These are phyloP conservation scores for Closterium sp. DNA, from an alignment of 139 green algal genomes.

Conservation along the genomic window DNA sequence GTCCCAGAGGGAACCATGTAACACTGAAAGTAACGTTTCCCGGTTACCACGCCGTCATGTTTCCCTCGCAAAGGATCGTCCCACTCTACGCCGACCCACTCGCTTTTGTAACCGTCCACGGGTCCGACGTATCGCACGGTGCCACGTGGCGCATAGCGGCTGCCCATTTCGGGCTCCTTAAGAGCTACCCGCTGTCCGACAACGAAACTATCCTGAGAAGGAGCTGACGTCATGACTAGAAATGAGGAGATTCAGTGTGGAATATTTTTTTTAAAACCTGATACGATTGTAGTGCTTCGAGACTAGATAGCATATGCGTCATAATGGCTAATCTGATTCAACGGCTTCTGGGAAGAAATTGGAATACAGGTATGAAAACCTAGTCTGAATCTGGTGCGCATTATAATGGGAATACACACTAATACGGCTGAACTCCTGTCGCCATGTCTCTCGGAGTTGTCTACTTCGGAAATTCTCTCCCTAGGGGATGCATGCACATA, in stretches of 20 bases:
- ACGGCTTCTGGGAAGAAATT: no score
- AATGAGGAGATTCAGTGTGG: neutral
- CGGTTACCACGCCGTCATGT: constrained; percentile 46
- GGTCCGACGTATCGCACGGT: constrained; percentile 52
- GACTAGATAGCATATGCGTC: no score
- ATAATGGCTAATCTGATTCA: no score
- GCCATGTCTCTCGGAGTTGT: neutral
- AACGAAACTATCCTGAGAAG: neutral
- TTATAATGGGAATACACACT: no score
- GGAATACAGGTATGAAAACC: no score
- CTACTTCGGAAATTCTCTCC: no score
- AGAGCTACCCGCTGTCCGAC: constrained; percentile 7
- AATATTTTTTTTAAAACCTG: neutral
- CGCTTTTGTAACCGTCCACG: constrained; percentile 22
- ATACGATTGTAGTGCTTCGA: neutral
- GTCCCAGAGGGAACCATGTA: neutral
- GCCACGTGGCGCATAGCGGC: neutral
- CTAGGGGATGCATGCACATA: no score
- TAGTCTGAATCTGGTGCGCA: no score
- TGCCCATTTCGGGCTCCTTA: neutral
- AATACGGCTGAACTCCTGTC: neutral
- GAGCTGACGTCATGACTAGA: neutral
- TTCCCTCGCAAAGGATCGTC: constrained; percentile 54
- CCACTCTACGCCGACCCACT: constrained; percentile 56
- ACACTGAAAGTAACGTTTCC: constrained; percentile 44